Percentiles rank a stretch among this genome's conserved stretches.
phyloP scores from a whole-genome alignment of 768 basidiomycete genomes.

The Leccinellum rugosiceps region DNA sequence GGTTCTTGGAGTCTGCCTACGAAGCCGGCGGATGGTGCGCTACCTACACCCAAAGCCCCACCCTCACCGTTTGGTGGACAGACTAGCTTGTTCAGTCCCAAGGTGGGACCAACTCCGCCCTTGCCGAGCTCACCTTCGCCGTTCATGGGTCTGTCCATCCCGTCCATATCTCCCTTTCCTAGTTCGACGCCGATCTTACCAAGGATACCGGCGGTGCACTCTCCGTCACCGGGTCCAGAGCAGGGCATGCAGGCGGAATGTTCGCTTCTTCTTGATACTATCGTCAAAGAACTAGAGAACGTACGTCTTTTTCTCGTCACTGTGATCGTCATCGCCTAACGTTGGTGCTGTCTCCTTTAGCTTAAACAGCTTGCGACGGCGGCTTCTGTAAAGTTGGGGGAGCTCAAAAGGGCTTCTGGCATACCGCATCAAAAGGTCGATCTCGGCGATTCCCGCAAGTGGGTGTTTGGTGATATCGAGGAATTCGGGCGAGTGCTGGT shows the following conservation, averaged over 20 bases:
- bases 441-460: slow-evolving; percentile 46
- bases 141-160: not conserved
- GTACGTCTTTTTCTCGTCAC: slow-evolving; percentile 40
- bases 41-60: not conserved
- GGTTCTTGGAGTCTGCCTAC: slow-evolving; percentile 2
- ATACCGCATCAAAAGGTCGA: slow-evolving; percentile 43
- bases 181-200: slow-evolving; percentile 2
- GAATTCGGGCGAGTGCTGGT: slow-evolving; percentile 42
- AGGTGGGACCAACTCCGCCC: not conserved
- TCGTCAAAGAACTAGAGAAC: slow-evolving; percentile 53
- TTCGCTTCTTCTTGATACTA: slow-evolving; percentile 40
- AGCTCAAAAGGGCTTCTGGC: slow-evolving; percentile 36
- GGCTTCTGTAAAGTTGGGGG: slow-evolving; percentile 34
- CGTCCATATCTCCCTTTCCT: not conserved
- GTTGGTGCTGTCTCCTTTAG: slow-evolving; percentile 29
- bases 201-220: not conserved
- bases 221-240: slow-evolving; percentile 33
- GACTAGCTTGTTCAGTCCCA: slow-evolving; percentile 7
- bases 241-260: slow-evolving; percentile 73
- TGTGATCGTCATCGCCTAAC: not conserved
- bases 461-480: slow-evolving; percentile 50
- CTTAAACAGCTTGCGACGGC: slow-evolving; percentile 40
- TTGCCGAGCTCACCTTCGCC: slow-evolving; percentile 2
- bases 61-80: slow-evolving; percentile 13
- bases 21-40: slow-evolving; percentile 3